Base-by-base conservation (phyloP, 2,329 filamentous ascomycete species). In the Aspergillus unguis region DNA sequence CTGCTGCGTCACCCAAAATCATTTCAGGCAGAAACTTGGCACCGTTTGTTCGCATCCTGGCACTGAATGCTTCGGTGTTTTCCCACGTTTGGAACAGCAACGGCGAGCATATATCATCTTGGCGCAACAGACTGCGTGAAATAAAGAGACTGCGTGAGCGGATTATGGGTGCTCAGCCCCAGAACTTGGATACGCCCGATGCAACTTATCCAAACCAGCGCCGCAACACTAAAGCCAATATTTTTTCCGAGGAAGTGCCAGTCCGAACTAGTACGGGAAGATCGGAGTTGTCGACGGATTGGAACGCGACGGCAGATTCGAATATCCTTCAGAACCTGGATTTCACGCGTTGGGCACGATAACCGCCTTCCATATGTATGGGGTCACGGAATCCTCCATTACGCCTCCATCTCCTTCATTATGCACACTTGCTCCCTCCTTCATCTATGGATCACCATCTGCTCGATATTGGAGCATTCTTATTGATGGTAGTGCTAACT, bases 1-100 rank as follows among this genome's bases (percentile, higher is more conserved):
- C 92, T 0, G 91, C 92, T 0, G 87, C 90, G 0, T 88, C 92
- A 58, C 86, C 88, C 6, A 97, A 97, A 70, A 87, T 97, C 62
- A 82, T 99, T 53, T 92, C 87, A 11, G 82, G 92, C 31, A 85
- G 84, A 60, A 90, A 90, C 9, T 78, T 99, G 6, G 88, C 92
- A 0, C 82, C 85, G 7, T 95, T 96, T 66, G 88, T 96, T 48
- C 85, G 94, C 35, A 85, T 96, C 43, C 78, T 97, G 17, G 90
- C 92, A 1, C 82, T 99, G 57, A 97, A 96, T 65, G 92, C 94
- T 0, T 95, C 90, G 10, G 90, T 97, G 6, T 96, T 97, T 70
- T 90, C 88, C 2, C 82, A 87, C 41, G 92, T 96, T n/a, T 96
- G 92, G 90, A 83, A 84, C 43, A 63, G 87, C 31, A 69, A 72